Percentiles rank a stretch among this genome's conserved stretches.
Conservation (phyloP, 2,329 filamentous ascomycete species). For the Ophiostoma himal-ulmi region DNA sequence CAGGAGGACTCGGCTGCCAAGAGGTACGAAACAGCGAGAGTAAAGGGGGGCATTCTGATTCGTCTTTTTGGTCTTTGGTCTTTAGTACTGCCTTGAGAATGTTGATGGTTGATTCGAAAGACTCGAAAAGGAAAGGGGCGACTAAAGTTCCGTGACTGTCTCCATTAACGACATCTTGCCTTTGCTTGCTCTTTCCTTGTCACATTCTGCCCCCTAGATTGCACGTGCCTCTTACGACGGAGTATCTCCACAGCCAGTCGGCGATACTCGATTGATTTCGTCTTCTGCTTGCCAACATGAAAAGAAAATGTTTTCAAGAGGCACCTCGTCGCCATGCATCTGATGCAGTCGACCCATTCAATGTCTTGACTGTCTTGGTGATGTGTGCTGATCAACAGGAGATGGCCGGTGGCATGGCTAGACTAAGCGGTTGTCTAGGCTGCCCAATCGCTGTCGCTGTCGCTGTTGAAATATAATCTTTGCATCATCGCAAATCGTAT, state of each 20-base stretch:
- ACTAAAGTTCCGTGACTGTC: not conserved
- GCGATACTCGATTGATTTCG: too few species aligned
- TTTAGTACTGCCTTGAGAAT: not conserved
- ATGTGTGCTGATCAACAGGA: not conserved
- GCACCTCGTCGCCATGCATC: not conserved
- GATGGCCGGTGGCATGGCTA: not conserved
- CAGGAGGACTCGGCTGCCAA: constrained; percentile 12
- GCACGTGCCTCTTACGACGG: not conserved
- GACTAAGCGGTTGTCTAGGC: not conserved
- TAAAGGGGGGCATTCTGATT: not conserved
- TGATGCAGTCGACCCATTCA: not conserved
- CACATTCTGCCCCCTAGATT: not conserved
- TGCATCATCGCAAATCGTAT: not conserved
- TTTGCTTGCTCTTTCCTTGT: not conserved
- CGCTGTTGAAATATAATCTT: not conserved
- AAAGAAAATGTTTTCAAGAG: too few species aligned
- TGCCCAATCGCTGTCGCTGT: not conserved
- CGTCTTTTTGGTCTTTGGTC: not conserved
- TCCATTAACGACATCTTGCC: not conserved
- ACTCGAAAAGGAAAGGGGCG: not conserved
- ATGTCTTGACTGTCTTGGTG: not conserved
- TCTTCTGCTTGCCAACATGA: too few species aligned
- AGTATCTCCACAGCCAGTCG: not conserved
- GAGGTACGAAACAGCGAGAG: constrained; percentile 3
- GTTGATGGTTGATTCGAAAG: not conserved